These are phyloP conservation scores for Aspergillus brasiliensis DNA, from an alignment of 2,329 filamentous ascomycete species.

Conservation along the genomic window DNA sequence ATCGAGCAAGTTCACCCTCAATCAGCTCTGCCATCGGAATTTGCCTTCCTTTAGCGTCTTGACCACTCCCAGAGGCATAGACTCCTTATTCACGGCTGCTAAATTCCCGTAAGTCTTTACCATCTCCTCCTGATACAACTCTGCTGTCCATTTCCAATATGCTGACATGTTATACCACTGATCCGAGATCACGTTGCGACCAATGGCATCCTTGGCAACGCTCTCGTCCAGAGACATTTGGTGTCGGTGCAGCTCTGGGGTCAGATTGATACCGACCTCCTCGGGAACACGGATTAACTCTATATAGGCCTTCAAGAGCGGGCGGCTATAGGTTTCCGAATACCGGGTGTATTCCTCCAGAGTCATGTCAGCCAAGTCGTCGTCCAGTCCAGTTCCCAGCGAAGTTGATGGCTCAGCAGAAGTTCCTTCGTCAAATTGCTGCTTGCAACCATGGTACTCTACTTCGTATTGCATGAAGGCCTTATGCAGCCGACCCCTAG, in stretches of 20 bases:
- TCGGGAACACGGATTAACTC: conserved; percentile 35
- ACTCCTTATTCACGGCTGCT: conserved; percentile 43
- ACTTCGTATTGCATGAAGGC: conserved; percentile 52
- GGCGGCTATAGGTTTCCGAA: conserved; percentile 35
- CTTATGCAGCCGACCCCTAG: conserved; percentile 35
- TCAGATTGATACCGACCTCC: conserved; percentile 33
- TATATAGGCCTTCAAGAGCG: conserved; percentile 35
- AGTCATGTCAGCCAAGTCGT: conserved; percentile 29
- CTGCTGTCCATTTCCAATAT: conserved; percentile 48
- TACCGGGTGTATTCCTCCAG: conserved; percentile 44
- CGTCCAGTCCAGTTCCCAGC: conserved; percentile 6
- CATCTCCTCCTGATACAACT: conserved; percentile 45
- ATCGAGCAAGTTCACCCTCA: neutral
- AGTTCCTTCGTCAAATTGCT: conserved; percentile 33
- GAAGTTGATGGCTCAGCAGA: neutral
- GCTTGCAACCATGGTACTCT: conserved; percentile 52
- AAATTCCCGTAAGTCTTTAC: conserved; percentile 43
- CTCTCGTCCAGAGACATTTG: conserved; percentile 21
- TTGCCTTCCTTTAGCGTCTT: conserved; percentile 45
- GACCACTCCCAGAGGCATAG: conserved; percentile 47
- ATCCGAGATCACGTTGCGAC: conserved; percentile 22
- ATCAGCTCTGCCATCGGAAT: conserved; percentile 46
- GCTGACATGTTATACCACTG: conserved; percentile 40
- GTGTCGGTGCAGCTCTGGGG: conserved; percentile 29
- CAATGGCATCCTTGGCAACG: conserved; percentile 2